Evolutionary conservation across 2,329 filamentous ascomycete genomes (phyloP).

Genomic region (Alternaria sp.): DNA sequence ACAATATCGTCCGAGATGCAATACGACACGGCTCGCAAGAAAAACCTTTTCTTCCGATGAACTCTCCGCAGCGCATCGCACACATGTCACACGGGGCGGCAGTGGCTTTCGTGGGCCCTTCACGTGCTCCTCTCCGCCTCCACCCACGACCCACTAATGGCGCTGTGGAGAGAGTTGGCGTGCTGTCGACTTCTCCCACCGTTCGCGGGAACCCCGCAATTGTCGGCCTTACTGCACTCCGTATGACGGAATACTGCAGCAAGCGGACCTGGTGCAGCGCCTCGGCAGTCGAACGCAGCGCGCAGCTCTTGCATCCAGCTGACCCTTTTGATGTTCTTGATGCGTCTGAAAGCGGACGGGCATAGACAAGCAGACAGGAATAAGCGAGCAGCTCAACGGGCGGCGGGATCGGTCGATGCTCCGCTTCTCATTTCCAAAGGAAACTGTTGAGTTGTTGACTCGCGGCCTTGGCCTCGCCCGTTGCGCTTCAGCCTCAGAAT

Average conservation of each 20-base stretch:
- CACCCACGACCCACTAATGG: constrained; percentile 15
- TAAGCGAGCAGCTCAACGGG: constrained; percentile 11
- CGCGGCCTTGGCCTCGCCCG: constrained; percentile 23
- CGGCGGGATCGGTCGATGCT: constrained; percentile 20
- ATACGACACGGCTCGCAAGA: not conserved
- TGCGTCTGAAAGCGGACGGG: constrained; percentile 1
- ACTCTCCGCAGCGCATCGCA: constrained; percentile 5
- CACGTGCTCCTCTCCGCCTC: constrained; percentile 17
- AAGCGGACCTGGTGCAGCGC: constrained; percentile 9
- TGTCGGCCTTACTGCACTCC: constrained; percentile 6
- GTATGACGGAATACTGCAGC: constrained; percentile 24
- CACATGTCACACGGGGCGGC: not conserved
- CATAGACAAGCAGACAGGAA: not conserved
- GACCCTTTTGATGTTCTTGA: not conserved
- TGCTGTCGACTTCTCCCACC: constrained; percentile 13
- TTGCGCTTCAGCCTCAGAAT: constrained; percentile 16
- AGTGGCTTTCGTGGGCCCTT: constrained; percentile 1
- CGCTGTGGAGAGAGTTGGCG: constrained; percentile 15
- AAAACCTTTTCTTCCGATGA: constrained; percentile 2
- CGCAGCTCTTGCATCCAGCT: not conserved
- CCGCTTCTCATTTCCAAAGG: constrained; percentile 30
- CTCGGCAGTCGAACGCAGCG: constrained; percentile 9
- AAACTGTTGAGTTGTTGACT: constrained; percentile 37
- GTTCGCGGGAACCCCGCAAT: constrained; percentile 26
- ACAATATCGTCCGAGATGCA: not conserved